Evolutionary conservation across 495 filamentous ascomycete genomes (phyloP), one percentile per base, ranked within the genome.

Genomic region (Talaromyces thailandensis): DNA sequence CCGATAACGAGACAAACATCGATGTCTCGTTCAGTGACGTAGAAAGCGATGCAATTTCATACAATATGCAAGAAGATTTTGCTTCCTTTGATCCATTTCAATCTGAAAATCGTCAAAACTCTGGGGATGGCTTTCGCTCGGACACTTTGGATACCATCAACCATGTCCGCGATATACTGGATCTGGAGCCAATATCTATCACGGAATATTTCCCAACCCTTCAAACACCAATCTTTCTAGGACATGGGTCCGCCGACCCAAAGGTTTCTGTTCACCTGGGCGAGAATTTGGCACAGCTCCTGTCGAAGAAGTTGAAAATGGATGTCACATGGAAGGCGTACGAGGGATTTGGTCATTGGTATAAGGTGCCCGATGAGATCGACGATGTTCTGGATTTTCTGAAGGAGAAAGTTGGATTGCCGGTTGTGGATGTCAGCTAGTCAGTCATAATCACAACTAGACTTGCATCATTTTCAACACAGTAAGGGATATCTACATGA

Each of bases 301-400:
- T 87, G 51, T 67, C 64, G 6, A 40, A 63, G 23, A 56, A 61
- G 1, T 70, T 83, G 8, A 79, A 75, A 3, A 68, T 78, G 56
- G 63, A 78, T 58, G 74, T 84, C 4, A 72, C 72, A 21, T 84
- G 76, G 74, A 77, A 73, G 64, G 72, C 73, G 40, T 88, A 85
- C 69, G 35, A 74, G 56, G 75, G 72, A 2, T 75, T 85, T 1
- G 81, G 81, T 1, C 84, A 87, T 68, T 86, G 82, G 83, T 79
- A 84, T 35, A 76, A 84, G 51, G 75, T 75, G 61, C 63, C 68
- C 6, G 65, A 76, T 52, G 78, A 81, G 35, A 71, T 84, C 14
- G 75, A 84, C 62, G 82, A 86, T 74, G 70, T 77, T 9, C 67
- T 81, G 7, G n/a, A 45, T 5, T 81, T 84, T 68, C 60, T 83